Conservation (phyloP, 352 stramenopile genomes). For the Phytophthora pini region DNA sequence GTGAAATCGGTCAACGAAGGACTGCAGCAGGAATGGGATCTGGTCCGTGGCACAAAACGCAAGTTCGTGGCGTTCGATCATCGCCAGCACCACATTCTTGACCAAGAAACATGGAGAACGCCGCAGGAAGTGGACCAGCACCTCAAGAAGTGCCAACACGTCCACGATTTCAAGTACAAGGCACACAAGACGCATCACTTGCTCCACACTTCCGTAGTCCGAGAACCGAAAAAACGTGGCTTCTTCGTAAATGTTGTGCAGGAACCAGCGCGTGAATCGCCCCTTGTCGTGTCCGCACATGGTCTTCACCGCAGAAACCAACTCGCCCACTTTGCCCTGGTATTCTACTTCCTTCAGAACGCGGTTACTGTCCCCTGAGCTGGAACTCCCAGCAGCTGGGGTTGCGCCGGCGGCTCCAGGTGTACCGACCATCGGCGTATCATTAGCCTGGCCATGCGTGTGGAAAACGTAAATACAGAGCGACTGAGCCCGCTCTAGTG, state of each 20-base stretch:
- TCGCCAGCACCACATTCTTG: slow-evolving; percentile 83
- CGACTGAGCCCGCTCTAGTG: slow-evolving; percentile 81
- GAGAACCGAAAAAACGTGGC: slow-evolving; percentile 83
- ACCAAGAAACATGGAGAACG: slow-evolving; percentile 78
- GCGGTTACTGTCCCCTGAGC: slow-evolving; percentile 50
- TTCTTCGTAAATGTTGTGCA: slow-evolving; percentile 87
- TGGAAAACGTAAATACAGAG: slow-evolving; percentile 88
- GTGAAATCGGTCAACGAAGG: slow-evolving; percentile 86
- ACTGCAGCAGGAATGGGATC: slow-evolving; percentile 81
- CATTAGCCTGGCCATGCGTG: slow-evolving; percentile 75
- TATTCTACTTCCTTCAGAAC: slow-evolving; percentile 84
- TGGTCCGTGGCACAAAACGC: slow-evolving; percentile 85
- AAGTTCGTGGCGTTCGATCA: slow-evolving; percentile 87
- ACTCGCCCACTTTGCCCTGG: slow-evolving; percentile 81
- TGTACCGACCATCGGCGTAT: slow-evolving; percentile 38
- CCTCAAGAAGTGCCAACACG: slow-evolving; percentile 78
- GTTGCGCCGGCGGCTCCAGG: slow-evolving; percentile 18
- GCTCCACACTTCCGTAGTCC: slow-evolving; percentile 83
- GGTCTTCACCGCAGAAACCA: slow-evolving; percentile 86
- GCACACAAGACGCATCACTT: slow-evolving; percentile 82
- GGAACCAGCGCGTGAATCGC: slow-evolving; percentile 81
- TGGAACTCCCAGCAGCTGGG: slow-evolving; percentile 18
- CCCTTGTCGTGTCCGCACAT: slow-evolving; percentile 90
- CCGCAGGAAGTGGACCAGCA: slow-evolving; percentile 83
- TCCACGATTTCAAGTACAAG: slow-evolving; percentile 87